Base-by-base conservation (phyloP, 129 eudicot genomes). In the Erigeron canadensis region DNA sequence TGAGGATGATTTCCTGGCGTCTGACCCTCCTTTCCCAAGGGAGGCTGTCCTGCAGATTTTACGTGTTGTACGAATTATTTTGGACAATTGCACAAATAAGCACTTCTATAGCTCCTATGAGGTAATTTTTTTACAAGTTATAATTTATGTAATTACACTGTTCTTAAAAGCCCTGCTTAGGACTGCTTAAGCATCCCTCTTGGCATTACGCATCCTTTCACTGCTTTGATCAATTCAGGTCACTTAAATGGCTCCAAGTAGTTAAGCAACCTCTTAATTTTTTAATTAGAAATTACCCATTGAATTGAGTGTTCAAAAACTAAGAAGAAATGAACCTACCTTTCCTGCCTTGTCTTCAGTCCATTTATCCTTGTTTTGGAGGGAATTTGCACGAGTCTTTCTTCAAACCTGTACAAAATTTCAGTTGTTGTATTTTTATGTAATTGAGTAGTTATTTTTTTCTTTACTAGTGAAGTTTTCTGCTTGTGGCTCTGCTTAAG, bases 11-110 rank as follows among this genome's bases (percentile, higher is more conserved):
- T 84, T 86, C 79, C 82, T 84, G 83, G 88, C 83, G 78, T 76
- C 83, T 69, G 99, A 94, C 65, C 94, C 96, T 71, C 96, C 93
- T 13, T 90, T 94, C 76, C 99, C 97, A 9, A 89, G 79, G 87
- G 97, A 94, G 64, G 81, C 93, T 38, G 96, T 94, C 67, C 87
- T 90, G 64, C 99, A 94, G 83, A 88, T 94, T 67, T 89, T 94
- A 54, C 99, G 94, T 75, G 97, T 94, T 38, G 88, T 86, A 10
- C 58, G 96, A 84, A 83, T 88, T 51, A 84, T 94, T 60, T 81
- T 94, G 83, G 97, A 94, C 76, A 90, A 90, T 82, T 94, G 99
- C 87, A 84, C 93, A 34, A 94, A 90, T 71, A 94, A 90, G 80
- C 99, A 94, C 80, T 90, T 94, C 61, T 90, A 84, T 69, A 88